phyloP scores from a whole-genome alignment of 2,329 filamentous ascomycete species.

The Emericellopsis cladophorae region DNA sequence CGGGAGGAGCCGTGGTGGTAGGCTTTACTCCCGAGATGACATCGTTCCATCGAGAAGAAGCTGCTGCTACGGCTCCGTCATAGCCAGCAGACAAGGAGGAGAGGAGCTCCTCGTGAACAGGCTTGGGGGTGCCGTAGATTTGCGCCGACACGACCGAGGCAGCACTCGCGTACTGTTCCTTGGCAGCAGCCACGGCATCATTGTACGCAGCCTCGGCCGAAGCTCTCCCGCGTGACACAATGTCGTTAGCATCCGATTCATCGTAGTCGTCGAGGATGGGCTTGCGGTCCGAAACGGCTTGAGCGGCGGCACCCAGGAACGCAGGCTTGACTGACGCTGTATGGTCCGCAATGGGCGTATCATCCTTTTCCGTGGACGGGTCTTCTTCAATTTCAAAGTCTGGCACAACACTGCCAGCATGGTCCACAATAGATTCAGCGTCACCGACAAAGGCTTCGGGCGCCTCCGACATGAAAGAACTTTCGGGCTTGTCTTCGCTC shows the following conservation, averaged over 20 bases:
- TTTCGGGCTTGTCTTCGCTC: slow-evolving; percentile 4
- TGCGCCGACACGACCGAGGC: slow-evolving; percentile 55
- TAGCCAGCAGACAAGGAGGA: slow-evolving; percentile 58
- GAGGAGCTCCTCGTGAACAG: slow-evolving; percentile 55
- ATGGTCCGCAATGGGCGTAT: slow-evolving; percentile 10
- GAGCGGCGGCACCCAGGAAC: slow-evolving; percentile 37
- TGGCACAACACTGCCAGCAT: slow-evolving; percentile 11
- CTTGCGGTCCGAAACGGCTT: slow-evolving; percentile 31
- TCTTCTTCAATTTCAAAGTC: slow-evolving; percentile 13
- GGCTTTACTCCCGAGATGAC: slow-evolving; percentile 38
- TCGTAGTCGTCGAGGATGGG: slow-evolving; percentile 37
- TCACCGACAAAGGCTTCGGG: slow-evolving; percentile 12
- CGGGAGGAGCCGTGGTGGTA: slow-evolving; percentile 28
- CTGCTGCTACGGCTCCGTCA: slow-evolving; percentile 49
- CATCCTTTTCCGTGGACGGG: slow-evolving; percentile 8
- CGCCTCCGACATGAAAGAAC: slow-evolving; percentile 11
- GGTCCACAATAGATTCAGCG: slow-evolving; percentile 11
- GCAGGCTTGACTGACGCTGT: slow-evolving; percentile 28
- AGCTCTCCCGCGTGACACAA: slow-evolving; percentile 21
- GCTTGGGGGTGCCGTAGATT: slow-evolving; percentile 56
- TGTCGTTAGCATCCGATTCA: slow-evolving; percentile 19
- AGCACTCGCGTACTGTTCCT: slow-evolving; percentile 55
- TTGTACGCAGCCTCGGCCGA: slow-evolving; percentile 47
- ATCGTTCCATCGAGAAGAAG: slow-evolving; percentile 43
- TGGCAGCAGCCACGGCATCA: slow-evolving; percentile 51